phyloP scores from a whole-genome alignment of 768 basidiomycete species.

The Rhodocollybia butyracea region DNA sequence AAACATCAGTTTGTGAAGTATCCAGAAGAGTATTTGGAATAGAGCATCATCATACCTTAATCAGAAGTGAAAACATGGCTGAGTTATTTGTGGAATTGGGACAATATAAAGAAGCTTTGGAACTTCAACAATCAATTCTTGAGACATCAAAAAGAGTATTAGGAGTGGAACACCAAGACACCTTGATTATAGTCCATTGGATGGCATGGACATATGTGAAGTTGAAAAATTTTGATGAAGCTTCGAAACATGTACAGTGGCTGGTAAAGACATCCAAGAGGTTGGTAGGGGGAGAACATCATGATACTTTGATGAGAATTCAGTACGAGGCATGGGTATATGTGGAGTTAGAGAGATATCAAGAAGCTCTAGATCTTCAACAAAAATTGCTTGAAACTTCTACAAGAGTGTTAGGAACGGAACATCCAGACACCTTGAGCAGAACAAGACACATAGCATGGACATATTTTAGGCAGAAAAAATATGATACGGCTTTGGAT shows the following conservation, averaged over 20 bases:
- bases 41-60: background rate
- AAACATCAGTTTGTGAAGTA: background rate
- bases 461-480: too few relatives aligned
- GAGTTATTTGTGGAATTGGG: background rate
- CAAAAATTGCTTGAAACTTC: background rate
- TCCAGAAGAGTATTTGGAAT: background rate
- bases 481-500: too few relatives aligned
- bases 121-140: background rate
- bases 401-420: background rate
- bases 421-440: too few relatives aligned
- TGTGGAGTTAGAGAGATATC: background rate
- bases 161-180: background rate
- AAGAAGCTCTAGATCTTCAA: background rate
- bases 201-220: background rate
- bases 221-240: background rate
- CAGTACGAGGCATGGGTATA: background rate
- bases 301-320: background rate
- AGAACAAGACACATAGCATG: too few relatives aligned
- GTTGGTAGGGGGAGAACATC: background rate
- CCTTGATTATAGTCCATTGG: background rate
- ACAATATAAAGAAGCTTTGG: background rate
- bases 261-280: background rate
- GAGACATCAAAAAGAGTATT: background rate
- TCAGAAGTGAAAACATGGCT: background rate
- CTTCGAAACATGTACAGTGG: background rate